Evolutionary conservation across 228 moss, liverwort and hornwort species (phyloP), one percentile per base, ranked within the genome.

Genomic region (Sphagnum fallax): DNA sequence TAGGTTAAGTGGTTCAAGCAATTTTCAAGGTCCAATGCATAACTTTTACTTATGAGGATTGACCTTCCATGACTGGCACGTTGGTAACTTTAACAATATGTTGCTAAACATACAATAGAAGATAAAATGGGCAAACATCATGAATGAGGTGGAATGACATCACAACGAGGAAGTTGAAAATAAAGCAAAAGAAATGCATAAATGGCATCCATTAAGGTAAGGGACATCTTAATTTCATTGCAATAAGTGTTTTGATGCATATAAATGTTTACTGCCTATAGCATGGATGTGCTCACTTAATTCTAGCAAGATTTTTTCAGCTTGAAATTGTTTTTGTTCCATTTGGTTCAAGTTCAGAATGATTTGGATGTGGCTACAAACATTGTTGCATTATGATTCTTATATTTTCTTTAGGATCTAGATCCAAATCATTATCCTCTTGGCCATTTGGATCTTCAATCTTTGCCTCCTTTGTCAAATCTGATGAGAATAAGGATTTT

Each of bases 101-200:
- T 81, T 98, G 73, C 83, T 90, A 69, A 90, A 91, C 64, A 98
- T 98, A 75, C 93, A 98, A 90, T 91, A 98, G 70, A 93, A 93
- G 81, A 98, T 98, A 52, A 98, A 91, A 73, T 98, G 97, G 97
- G 93, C 97, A 53, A 91, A 98, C 69, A 93, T 85, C 74, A 98
- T 98, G 97, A 93, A 93, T 81, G 97, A 98, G 70, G 72, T 89
- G 52, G 97, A 93, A 63, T 78, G 89, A 52, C 88, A 91, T 74
- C 97, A 98, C 76, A 98, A 93, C 87, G 93, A 98, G 77, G 93
- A 98, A 75, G 88, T 98, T 69, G 97, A 98, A 72, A 91, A 98
- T 72, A 93, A 84, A 74, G 93, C 97, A 65, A 93, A 91, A 77
- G 93, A 98, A 67, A 79, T 98, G 81, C 84, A 91, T 32, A 32